These are phyloP conservation scores for Teunomyces stri DNA, from an alignment of 805 yeast genomes.

Conservation along the genomic window DNA sequence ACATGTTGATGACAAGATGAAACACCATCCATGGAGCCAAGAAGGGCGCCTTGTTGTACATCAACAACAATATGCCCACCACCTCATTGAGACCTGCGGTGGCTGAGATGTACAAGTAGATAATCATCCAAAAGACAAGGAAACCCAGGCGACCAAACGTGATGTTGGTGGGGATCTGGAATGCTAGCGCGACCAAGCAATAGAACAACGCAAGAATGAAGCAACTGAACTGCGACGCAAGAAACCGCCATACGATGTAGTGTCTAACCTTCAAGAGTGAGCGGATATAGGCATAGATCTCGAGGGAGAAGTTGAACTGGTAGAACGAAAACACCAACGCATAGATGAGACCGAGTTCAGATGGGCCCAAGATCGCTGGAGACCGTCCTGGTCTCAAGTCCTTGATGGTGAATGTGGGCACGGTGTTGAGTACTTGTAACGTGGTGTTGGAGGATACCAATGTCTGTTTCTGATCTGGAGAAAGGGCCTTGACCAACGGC, in stretches of 20 bases:
- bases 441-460: constrained; percentile 15
- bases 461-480: constrained; percentile 11
- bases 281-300: constrained; percentile 21
- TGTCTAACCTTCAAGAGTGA: constrained; percentile 20
- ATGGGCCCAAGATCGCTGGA: constrained; percentile 29
- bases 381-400: constrained; percentile 20
- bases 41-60: constrained; percentile 16
- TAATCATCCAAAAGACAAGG: constrained; percentile 31
- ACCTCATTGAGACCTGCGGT: constrained; percentile 28
- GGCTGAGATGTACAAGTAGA: constrained; percentile 28
- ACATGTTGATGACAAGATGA: constrained; percentile 26
- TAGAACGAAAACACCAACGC: constrained; percentile 33
- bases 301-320: constrained; percentile 32
- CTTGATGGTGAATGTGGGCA: constrained; percentile 20
- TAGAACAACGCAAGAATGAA: constrained; percentile 29
- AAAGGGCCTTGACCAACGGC: constrained; percentile 13
- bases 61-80: constrained; percentile 18
- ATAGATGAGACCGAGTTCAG: constrained; percentile 32
- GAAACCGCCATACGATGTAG: constrained; percentile 25
- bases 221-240: constrained; percentile 30
- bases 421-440: constrained; percentile 14
- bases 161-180: constrained; percentile 22
- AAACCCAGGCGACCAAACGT: constrained; percentile 33
- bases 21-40: constrained; percentile 32
- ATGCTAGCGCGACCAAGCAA: constrained; percentile 29